Percentiles rank a stretch among this genome's conserved stretches.
Conservation (phyloP, 306 rosid species). For the Psophocarpus tetragonolobus region DNA sequence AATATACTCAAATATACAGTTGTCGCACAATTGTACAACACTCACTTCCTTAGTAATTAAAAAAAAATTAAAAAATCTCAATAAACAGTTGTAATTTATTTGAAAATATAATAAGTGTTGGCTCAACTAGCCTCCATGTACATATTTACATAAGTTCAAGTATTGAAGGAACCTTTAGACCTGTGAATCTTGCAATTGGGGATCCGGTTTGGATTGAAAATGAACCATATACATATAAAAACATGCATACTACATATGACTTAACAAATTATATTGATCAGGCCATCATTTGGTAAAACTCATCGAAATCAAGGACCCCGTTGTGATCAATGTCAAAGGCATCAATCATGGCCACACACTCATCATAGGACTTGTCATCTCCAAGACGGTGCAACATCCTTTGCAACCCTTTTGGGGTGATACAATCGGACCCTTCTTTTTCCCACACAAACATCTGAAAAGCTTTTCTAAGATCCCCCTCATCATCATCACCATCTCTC, state of each 20-base stretch:
- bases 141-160: not conserved
- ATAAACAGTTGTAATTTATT: too few relatives aligned
- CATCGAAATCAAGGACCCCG: slow-evolving; percentile 70
- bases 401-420: slow-evolving; percentile 71
- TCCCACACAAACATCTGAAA: slow-evolving; percentile 76
- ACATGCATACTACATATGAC: not conserved
- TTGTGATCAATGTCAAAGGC: slow-evolving; percentile 67
- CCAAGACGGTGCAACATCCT: slow-evolving; percentile 71
- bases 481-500: not conserved
- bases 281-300: slow-evolving; percentile 81
- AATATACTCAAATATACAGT: too few relatives aligned
- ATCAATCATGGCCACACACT: slow-evolving; percentile 66
- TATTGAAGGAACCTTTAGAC: not conserved
- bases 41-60: too few relatives aligned
- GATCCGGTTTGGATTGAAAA: not conserved
- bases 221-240: not conserved
- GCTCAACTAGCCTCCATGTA: not conserved
- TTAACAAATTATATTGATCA: not conserved
- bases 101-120: not conserved
- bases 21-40: too few relatives aligned
- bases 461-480: slow-evolving; percentile 61
- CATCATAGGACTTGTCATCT: slow-evolving; percentile 58
- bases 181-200: not conserved
- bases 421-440: slow-evolving; percentile 55
- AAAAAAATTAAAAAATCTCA: too few relatives aligned